Base-by-base conservation (phyloP, 495 filamentous ascomycete genomes). In the Glonium stellatum region DNA sequence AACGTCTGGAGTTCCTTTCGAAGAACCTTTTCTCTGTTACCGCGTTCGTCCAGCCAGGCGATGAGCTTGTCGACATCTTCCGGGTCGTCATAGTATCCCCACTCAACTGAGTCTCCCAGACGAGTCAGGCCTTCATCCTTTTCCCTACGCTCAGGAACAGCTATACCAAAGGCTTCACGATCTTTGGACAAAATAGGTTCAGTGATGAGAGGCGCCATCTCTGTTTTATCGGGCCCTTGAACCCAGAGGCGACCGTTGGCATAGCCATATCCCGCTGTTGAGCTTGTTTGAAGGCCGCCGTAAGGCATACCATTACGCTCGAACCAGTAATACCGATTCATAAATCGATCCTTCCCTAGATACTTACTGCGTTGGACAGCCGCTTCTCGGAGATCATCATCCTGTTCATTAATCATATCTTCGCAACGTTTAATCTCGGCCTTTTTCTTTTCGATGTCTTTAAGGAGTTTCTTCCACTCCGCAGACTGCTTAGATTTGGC, bases 261-360 rank as follows among this genome's bases (percentile, higher is more conserved):
- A 68, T 97, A 98, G 11, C 81, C 82, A 19, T 92, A 89, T 41
- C 85, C 78, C 0, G 90, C 85, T 4, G 91, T 97, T 5, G 91
- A 97, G 73, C 89, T 93, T 61, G 82, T 79, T 0, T 91, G 92
- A 59, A 96, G 77, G 1, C 95, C 95, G 49, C 78, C 90, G 69
- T 89, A 96, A 1, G 93, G 95, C 93, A 97, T 97, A 27, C 91
- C 93, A 69, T 97, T 98, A 39, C 92, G 87, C 73, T 98, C 93
- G 70, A 97, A 96, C 92, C 92, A 98, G 78, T 91, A 97, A 70
- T 97, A 98, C 21, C 91, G 88, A 69, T 97, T 98, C 84, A 89
- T 96, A 77, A 95, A 98, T 23, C 93, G 83, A 70, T 98, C 93
- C 62, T 90, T 89, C 47, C 93, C 93, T 11, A 98, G 79, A 54